Evolutionary conservation across 805 yeast genomes (phyloP).

Genomic region (Suhomyces tanzawaensis): DNA sequence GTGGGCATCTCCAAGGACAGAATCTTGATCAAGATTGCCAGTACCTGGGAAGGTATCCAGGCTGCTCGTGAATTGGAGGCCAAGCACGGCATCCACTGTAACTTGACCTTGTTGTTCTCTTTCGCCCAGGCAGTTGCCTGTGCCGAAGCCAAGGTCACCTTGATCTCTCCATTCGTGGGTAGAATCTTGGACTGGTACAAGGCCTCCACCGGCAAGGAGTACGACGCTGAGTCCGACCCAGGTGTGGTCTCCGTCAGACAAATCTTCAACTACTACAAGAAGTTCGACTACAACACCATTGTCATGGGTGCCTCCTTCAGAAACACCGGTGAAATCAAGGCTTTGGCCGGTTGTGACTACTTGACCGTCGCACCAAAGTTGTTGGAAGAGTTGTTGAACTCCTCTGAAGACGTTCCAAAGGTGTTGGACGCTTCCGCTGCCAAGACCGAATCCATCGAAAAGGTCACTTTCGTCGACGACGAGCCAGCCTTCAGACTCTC

Average conservation of each 20-base stretch:
- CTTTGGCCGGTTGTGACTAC: constrained; percentile 95
- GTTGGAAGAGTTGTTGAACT: constrained; percentile 82
- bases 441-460: constrained; percentile 46
- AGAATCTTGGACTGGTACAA: constrained; percentile 99
- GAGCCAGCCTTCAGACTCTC: constrained; percentile 88
- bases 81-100: constrained; percentile 87
- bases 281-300: constrained; percentile 91
- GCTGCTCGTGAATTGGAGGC: constrained; percentile 95
- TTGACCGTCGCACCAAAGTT: constrained; percentile 92
- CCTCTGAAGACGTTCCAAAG: constrained; percentile 76
- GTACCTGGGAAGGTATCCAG: constrained; percentile 99
- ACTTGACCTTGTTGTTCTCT: constrained; percentile 92
- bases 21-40: constrained; percentile 91
- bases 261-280: constrained; percentile 97
- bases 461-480: constrained; percentile 79
- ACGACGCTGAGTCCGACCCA: constrained; percentile 81
- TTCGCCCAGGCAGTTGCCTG: constrained; percentile 97
- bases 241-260: constrained; percentile 89
- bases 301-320: constrained; percentile 99
- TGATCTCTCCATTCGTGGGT: constrained; percentile 98
- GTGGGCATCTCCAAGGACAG: constrained; percentile 87
- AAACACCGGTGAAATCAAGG: constrained; percentile 92
- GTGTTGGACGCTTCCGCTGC: constrained; percentile 63
- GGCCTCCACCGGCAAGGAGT: constrained; percentile 86
- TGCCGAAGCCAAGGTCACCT: constrained; percentile 95